Conservation (phyloP, 495 filamentous ascomycete genomes). For the Penicillium psychrofluorescens region DNA sequence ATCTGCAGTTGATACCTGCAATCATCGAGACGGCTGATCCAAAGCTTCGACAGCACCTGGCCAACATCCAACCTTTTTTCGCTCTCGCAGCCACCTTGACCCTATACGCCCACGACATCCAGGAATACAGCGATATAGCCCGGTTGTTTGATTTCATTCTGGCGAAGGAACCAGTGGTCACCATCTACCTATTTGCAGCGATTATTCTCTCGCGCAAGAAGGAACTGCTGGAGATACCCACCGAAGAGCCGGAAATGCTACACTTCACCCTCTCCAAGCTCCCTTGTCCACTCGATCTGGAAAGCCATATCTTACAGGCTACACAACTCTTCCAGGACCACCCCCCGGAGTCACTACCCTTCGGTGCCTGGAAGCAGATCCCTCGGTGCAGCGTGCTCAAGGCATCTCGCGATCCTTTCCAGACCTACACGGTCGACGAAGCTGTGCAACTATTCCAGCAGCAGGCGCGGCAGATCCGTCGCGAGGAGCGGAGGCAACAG, state of each 20-base stretch:
- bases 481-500: constrained; percentile 51
- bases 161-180: constrained; percentile 75
- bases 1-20: constrained; percentile 76
- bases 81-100: constrained; percentile 85
- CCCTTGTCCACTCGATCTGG: constrained; percentile 76
- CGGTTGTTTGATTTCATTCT: constrained; percentile 87
- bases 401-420: constrained; percentile 51
- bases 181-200: constrained; percentile 85
- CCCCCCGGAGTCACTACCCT: constrained; percentile 66
- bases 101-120: constrained; percentile 92
- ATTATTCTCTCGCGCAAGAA: constrained; percentile 72
- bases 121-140: constrained; percentile 78
- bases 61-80: constrained; percentile 78
- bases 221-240: constrained; percentile 73
- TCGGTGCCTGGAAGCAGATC: constrained; percentile 59
- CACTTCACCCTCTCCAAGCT: constrained; percentile 84
- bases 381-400: constrained; percentile 76
- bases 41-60: constrained; percentile 62
- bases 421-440: constrained; percentile 47
- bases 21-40: constrained; percentile 66
- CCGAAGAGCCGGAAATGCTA: constrained; percentile 89
- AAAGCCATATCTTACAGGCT: constrained; percentile 62
- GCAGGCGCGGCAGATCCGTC: constrained; percentile 60
- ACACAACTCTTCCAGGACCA: constrained; percentile 51
- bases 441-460: constrained; percentile 56